Percentiles rank a stretch among this genome's conserved stretches.
Conservation (phyloP, 139 green algal genomes). For the Closterium sp. region DNA sequence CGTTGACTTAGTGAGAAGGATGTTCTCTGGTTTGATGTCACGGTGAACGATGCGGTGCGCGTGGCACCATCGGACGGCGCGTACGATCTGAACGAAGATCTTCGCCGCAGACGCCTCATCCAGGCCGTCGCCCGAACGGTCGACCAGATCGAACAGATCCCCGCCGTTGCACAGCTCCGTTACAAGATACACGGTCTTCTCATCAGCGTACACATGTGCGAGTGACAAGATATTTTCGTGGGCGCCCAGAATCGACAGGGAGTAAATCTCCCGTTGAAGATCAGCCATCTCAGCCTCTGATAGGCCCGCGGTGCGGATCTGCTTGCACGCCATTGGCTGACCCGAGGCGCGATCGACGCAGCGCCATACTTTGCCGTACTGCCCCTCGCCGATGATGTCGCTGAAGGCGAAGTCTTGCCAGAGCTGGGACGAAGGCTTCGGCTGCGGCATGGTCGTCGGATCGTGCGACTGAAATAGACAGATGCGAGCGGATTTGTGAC, state of each 20-base stretch:
- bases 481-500: too few species aligned
- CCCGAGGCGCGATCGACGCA: not conserved
- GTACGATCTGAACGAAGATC: not conserved
- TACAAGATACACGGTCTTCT: slow-evolving; percentile 8
- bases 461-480: not conserved
- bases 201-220: not conserved
- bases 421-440: not conserved
- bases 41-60: not conserved
- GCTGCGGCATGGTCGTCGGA: not conserved
- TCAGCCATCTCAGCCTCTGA: not conserved
- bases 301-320: slow-evolving; percentile 3
- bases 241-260: not conserved
- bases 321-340: slow-evolving; percentile 10
- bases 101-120: not conserved
- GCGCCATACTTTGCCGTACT: slow-evolving; percentile 10
- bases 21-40: not conserved
- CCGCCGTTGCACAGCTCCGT: slow-evolving; percentile 34
- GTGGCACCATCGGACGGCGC: not conserved
- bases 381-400: slow-evolving; percentile 10
- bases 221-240: not conserved
- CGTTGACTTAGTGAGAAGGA: not conserved
- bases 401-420: not conserved
- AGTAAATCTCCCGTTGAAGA: slow-evolving; percentile 8
- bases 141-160: slow-evolving; percentile 14
- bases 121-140: not conserved